Base-by-base conservation (phyloP, 352 stramenopile species). In the Phytophthora nicotianae region DNA sequence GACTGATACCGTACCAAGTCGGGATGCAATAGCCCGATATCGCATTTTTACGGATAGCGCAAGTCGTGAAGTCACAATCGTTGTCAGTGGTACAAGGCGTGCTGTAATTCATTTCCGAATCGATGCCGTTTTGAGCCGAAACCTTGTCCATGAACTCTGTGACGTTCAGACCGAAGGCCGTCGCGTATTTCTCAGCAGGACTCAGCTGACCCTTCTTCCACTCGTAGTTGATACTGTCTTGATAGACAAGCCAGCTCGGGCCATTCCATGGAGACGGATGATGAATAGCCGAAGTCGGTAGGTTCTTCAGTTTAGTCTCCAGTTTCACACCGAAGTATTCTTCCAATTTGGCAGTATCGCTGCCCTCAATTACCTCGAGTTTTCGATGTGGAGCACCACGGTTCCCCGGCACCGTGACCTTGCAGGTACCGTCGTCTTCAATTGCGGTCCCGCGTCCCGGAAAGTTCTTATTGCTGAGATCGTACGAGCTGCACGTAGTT, bases 141-240 rank as follows among this genome's bases (percentile, higher is more conserved):
- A 79, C 64, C 3, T 38, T 56, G 55, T 77, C 47, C 63, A 72
- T 79, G 38, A 82, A 73, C 2, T 43, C 33, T 16, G 41, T 64
- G 16, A 63, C 47, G 38, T 84, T 24, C 13, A 79, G 54, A 7
- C 50, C 58, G 38, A 81, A 81, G 0, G 66, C 75, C 20, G 21
- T n/a, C n/a, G 75, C 75, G 45, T 83, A 83, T 54, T 83, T 81
- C 54, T 68, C 59, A 21, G 72, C 58, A 11, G 72, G 49, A 41
- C 73, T 83, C 0, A 55, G 50, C 20, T 72, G 42, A 2, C 47
- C 33, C 1, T 47, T n/a, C 13, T 43, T 62, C 77, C 76, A 81
- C 7, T 54, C 33, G 43, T 58, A 59, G 68, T 89, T 89, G 62
- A 89, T 86, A 50, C 77, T 67, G 60, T 87, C 80, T 24, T 61